Evolutionary conservation across 2,329 filamentous ascomycete species (phyloP), one percentile per base, ranked within the genome.

Genomic region (Stylonectria norvegica): DNA sequence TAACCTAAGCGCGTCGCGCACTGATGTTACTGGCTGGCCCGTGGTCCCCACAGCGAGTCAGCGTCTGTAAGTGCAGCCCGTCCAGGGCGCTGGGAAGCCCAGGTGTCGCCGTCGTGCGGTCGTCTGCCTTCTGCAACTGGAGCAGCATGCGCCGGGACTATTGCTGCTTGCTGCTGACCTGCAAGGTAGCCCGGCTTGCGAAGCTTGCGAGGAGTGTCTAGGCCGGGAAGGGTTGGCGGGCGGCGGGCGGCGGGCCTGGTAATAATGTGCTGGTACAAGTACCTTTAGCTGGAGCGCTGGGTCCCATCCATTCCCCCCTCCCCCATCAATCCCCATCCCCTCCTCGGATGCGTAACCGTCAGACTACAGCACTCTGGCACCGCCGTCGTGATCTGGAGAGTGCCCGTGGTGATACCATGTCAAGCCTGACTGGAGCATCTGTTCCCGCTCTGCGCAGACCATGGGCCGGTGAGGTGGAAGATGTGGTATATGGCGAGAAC

Each of bases 1-100:
- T 58, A 62, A n/a, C n/a, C n/a, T n/a, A n/a, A 64, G 62, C 62
- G 61, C 59, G 57, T 61, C 56, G 50, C 53, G 51, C 56, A 47
- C 53, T 54, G 52, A 57, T 63, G 52, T 46, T 57, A 65, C 58
- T 63, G 61, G 61, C 50, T 49, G 47, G 41, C 43, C 30, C 36
- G 25, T 34, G 37, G 37, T 34, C 42, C 33, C 42, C 40, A 45
- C 48, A 53, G 45, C 57, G 58, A 62, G 58, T 62, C 58, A 58
- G 59, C 57, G 55, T 40, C 52, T 50, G 48, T 52, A 52, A 52
- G 46, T 57, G 9, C 30, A 8, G 19, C 39, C 34, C 42, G 38
- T 37, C 36, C 40, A 32, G 39, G 39, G 36, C 45, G 20, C 40
- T 48, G 49, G 49, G 22, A 45, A 50, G 36, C 38, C 40, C 20